A percentile compares a stretch with the other conserved stretches of the same genome.
phyloP scores from a whole-genome alignment of 805 yeast genomes.

The Priceomyces carsonii region DNA sequence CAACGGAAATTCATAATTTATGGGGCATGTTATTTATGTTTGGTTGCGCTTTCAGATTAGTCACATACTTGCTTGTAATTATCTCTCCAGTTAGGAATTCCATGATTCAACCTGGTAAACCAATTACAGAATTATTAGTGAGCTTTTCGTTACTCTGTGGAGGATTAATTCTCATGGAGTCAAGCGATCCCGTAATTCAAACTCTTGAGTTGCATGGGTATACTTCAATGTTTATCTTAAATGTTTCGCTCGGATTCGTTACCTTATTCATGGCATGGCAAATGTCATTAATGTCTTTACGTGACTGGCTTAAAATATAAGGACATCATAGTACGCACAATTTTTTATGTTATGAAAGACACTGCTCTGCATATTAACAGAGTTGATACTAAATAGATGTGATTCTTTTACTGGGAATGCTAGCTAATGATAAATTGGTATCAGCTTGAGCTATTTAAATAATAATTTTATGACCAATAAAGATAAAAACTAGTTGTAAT shows the following conservation, averaged over 20 bases:
- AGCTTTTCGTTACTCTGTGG: slow-evolving; percentile 83
- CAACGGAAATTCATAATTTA: slow-evolving; percentile 82
- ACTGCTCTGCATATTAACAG: too few relatives aligned
- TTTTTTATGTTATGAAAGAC: too few relatives aligned
- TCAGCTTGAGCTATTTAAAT: too few relatives aligned
- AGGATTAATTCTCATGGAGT: slow-evolving; percentile 89
- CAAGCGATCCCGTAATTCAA: slow-evolving; percentile 81
- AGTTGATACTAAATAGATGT: too few relatives aligned
- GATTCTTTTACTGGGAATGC: too few relatives aligned
- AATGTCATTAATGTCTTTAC: slow-evolving; percentile 66
- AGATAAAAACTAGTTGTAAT: too few relatives aligned
- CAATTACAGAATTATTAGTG: slow-evolving; percentile 82
- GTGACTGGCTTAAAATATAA: slow-evolving; percentile 43
- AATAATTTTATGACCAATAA: too few relatives aligned
- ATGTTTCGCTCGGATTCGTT: slow-evolving; percentile 77
- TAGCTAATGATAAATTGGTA: too few relatives aligned
- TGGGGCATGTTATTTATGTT: slow-evolving; percentile 89
- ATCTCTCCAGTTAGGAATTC: slow-evolving; percentile 33
- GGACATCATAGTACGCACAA: too few relatives aligned
- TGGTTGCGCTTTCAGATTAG: slow-evolving; percentile 75
- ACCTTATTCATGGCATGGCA: slow-evolving; percentile 88
- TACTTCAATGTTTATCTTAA: slow-evolving; percentile 91
- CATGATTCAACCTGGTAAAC: slow-evolving; percentile 48
- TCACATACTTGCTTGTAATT: slow-evolving; percentile 57
- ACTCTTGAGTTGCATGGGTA: slow-evolving; percentile 69